Conservation (phyloP, 768 basidiomycete genomes). For the Suillus subluteus region DNA sequence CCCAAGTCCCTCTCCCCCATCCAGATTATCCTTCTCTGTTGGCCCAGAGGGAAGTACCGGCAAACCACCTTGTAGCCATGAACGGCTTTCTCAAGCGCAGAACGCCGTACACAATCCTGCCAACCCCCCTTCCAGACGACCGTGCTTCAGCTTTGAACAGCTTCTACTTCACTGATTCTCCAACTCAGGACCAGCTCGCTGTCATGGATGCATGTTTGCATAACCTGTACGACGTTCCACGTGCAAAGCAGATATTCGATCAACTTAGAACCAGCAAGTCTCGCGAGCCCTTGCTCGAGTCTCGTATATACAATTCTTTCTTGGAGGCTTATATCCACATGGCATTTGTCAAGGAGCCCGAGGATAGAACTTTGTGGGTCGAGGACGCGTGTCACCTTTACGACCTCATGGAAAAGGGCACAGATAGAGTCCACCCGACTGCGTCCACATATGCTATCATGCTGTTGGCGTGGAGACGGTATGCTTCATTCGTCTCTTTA, state of each 20-base stretch:
- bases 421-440: constrained; percentile 53
- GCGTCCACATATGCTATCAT: constrained; percentile 69
- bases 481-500: constrained; percentile 21
- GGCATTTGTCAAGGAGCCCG: constrained; percentile 50
- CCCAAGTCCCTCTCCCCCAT: constrained; percentile 38
- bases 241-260: constrained; percentile 76
- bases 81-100: constrained; percentile 53
- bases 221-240: constrained; percentile 72
- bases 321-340: constrained; percentile 65
- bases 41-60: constrained; percentile 23
- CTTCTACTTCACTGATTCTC: constrained; percentile 64
- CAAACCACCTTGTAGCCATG: constrained; percentile 41
- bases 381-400: constrained; percentile 66
- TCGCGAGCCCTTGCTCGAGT: constrained; percentile 50
- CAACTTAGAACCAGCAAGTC: constrained; percentile 51
- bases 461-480: constrained; percentile 63
- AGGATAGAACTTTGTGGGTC: constrained; percentile 57
- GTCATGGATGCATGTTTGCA: constrained; percentile 86
- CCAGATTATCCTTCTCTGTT: constrained; percentile 46
- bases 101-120: constrained; percentile 58
- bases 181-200: constrained; percentile 68
- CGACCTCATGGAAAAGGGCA: constrained; percentile 51
- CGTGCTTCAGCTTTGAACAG: constrained; percentile 43
- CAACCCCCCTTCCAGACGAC: constrained; percentile 65
- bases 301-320: constrained; percentile 64